Evolutionary conservation across 2,329 filamentous ascomycete genomes (phyloP).

Genomic region (Phialemoniopsis sp.): DNA sequence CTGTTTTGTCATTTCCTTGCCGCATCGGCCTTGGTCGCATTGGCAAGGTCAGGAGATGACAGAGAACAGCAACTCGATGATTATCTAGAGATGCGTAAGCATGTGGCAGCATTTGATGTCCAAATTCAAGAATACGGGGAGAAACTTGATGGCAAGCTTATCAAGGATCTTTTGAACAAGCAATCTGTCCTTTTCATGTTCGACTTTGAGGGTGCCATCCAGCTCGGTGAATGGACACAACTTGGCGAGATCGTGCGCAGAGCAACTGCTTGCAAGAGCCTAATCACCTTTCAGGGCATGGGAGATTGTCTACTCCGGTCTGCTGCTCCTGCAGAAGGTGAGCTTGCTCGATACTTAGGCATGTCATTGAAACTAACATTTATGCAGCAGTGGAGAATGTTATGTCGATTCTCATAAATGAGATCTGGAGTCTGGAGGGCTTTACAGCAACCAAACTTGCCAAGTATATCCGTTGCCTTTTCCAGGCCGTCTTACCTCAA

Average conservation of each 20-base stretch:
- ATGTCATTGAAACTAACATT: not conserved
- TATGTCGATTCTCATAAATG: constrained; percentile 66
- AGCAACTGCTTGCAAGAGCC: constrained; percentile 36
- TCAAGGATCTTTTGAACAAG: constrained; percentile 55
- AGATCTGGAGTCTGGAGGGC: constrained; percentile 53
- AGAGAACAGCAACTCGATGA: constrained; percentile 48
- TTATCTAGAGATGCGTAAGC: constrained; percentile 58
- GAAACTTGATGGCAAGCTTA: constrained; percentile 34
- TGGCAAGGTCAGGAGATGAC: constrained; percentile 48
- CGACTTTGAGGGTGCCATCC: constrained; percentile 72
- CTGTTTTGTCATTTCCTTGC: constrained; percentile 71
- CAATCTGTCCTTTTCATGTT: constrained; percentile 66
- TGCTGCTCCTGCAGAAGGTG: constrained; percentile 46
- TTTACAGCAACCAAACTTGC: constrained; percentile 59
- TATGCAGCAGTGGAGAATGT: constrained; percentile 42
- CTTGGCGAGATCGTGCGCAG: constrained; percentile 56
- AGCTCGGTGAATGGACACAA: constrained; percentile 63
- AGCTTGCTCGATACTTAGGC: constrained; percentile 4
- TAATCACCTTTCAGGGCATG: constrained; percentile 55
- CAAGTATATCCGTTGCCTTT: constrained; percentile 75
- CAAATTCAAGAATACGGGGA: constrained; percentile 32
- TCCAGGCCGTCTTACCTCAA: constrained; percentile 60
- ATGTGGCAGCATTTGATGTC: constrained; percentile 55
- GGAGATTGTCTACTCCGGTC: constrained; percentile 60
- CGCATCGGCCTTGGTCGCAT: constrained; percentile 43